A percentile compares a stretch with the other conserved stretches of the same genome.
Evolutionary conservation across 2,329 filamentous ascomycete species (phyloP).

Genomic region (Chaetothyriales sp.): DNA sequence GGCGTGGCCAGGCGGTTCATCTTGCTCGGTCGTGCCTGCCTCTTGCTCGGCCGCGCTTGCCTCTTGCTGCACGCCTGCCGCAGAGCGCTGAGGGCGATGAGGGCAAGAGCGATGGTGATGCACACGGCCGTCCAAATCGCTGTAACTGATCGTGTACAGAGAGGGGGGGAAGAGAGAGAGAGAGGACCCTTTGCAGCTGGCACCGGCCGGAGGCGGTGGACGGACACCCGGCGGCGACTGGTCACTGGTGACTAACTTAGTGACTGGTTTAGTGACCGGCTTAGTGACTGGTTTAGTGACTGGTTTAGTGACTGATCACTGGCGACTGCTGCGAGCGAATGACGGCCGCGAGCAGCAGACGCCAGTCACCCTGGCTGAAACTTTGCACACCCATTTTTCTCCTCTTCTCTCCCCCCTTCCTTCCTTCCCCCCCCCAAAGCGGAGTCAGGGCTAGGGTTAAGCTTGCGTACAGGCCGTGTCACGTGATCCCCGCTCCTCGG

Average conservation of each 20-base stretch:
- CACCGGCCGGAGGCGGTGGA: neutral
- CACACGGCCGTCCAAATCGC: neutral
- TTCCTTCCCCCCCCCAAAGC: too few relatives aligned
- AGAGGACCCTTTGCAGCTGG: neutral
- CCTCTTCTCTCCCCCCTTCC: too few relatives aligned
- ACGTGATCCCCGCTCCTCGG: too few relatives aligned
- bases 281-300: too few relatives aligned
- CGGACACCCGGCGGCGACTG: neutral
- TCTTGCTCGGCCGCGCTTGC: neutral
- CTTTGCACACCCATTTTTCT: too few relatives aligned
- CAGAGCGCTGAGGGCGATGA: neutral
- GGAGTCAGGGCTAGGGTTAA: too few relatives aligned
- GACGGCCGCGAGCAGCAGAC: too few relatives aligned
- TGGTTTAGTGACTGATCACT: neutral
- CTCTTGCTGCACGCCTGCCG: neutral
- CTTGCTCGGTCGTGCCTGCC: neutral
- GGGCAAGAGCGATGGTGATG: neutral
- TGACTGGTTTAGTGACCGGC: too few relatives aligned
- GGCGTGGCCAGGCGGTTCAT: constrained; percentile 44
- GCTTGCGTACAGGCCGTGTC: too few relatives aligned
- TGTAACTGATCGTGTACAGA: neutral
- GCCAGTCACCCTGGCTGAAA: too few relatives aligned
- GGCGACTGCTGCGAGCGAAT: too few relatives aligned
- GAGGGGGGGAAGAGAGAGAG: neutral
- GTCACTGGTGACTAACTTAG: neutral